phyloP scores from a whole-genome alignment of 2,329 filamentous ascomycete genomes.

The Emergomyces africanus region DNA sequence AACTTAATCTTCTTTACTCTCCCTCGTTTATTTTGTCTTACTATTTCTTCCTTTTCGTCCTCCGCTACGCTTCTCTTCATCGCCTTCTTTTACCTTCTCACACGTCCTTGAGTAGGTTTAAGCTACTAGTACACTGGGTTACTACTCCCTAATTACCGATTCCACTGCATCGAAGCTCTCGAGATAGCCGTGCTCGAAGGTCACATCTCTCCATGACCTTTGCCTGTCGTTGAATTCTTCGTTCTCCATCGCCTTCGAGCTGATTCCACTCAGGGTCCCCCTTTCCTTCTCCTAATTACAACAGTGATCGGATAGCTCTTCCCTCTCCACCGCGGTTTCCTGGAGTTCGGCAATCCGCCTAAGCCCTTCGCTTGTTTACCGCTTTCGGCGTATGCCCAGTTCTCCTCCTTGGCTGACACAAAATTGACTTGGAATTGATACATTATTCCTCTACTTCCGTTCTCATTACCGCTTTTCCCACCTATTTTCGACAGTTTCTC shows the following conservation, averaged over 20 bases:
- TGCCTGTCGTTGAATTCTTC: background rate
- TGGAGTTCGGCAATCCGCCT: background rate
- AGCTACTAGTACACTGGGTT: background rate
- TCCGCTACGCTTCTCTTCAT: conserved; percentile 1
- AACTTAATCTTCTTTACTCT: conserved; percentile 1
- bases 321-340: background rate
- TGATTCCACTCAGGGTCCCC: background rate
- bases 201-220: background rate
- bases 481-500: background rate
- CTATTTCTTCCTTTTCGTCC: conserved; percentile 2
- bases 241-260: background rate
- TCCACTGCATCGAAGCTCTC: background rate
- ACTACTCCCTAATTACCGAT: background rate
- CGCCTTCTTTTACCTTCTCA: background rate
- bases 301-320: background rate
- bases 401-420: background rate
- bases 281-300: background rate
- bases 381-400: background rate
- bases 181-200: background rate
- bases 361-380: background rate
- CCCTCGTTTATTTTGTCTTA: conserved; percentile 2
- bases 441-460: background rate
- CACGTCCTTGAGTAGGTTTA: background rate
- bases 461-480: background rate
- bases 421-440: background rate